Evolutionary conservation across 1,284 basidiomycete species (phyloP).

Genomic region (Ganoderma sinense): DNA sequence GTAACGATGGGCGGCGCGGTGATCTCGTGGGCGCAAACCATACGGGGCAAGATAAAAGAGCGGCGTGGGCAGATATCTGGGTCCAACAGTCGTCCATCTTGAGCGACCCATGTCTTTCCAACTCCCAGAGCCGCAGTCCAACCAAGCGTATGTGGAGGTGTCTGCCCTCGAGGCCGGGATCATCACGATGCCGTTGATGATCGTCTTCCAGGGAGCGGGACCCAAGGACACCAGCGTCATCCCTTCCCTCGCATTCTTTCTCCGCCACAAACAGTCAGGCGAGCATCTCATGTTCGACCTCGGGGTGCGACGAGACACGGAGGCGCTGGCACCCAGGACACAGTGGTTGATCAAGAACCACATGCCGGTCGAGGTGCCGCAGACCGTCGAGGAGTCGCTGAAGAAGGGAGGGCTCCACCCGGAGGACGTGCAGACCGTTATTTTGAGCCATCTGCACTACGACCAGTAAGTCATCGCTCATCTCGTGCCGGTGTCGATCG

Average conservation of each 20-base stretch:
- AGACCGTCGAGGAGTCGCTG: slow-evolving; percentile 54
- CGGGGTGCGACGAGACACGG: slow-evolving; percentile 54
- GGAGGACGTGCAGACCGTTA: slow-evolving; percentile 49
- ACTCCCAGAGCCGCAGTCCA: slow-evolving; percentile 40
- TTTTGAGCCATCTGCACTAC: slow-evolving; percentile 57
- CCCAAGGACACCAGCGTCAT: slow-evolving; percentile 29
- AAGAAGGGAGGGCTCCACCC: slow-evolving; percentile 53
- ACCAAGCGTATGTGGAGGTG: slow-evolving; percentile 55
- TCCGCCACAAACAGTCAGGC: slow-evolving; percentile 50
- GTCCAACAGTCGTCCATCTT: background rate
- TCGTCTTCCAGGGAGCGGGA: slow-evolving; percentile 45
- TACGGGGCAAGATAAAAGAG: background rate
- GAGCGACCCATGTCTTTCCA: background rate
- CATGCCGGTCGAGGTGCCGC: background rate
- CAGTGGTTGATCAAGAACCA: background rate
- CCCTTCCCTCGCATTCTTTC: slow-evolving; percentile 57
- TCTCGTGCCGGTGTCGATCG: background rate
- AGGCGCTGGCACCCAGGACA: background rate
- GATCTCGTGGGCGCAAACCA: background rate
- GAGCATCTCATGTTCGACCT: slow-evolving; percentile 58
- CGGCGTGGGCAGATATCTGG: background rate
- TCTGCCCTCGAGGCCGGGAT: slow-evolving; percentile 60
- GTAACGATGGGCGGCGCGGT: background rate
- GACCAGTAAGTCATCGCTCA: slow-evolving; percentile 37
- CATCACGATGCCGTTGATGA: slow-evolving; percentile 44